Base-by-base conservation (phyloP, 139 green algal genomes). In the Coelastrella sp. region DNA sequence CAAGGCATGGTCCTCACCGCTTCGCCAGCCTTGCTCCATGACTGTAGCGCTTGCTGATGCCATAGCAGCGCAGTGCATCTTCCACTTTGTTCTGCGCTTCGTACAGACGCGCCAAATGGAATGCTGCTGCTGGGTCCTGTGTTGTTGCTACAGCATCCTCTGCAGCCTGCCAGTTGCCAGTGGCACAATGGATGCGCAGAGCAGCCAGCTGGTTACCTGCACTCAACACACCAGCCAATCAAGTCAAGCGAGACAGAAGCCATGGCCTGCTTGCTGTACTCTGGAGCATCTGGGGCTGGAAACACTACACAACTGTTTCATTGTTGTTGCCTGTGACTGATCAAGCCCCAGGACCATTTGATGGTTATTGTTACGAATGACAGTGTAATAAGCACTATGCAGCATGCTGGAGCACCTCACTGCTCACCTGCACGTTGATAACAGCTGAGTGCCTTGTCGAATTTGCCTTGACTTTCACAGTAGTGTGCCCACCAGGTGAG, bases 401-500 rank as follows among this genome's bases (percentile, higher is more conserved):
- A 70, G 63, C 63, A 70, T 14, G 1, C 17, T 11, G 70, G 15
- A 35, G 70, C 20, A 19, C 70, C 20, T 25, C n/a, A 19, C 70
- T 59, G 24, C 74, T 25, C 78, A 93, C 91, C 87, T 85, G 93
- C 92, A 25, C 89, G 86, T 56, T 96, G 89, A 91, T 97, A 97
- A 78, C 85, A 92, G 85, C 87, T 60, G 25, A 96, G 92, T 19
- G 96, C 96, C 74, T 93, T 93, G 27, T 92, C 92, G 17, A 95
- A 91, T 63, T 97, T 93, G 58, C 94, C 93, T 35, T 87, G 76
- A 59, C 84, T 94, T 90, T 97, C 96, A 68, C 93, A 95, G 91
- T 96, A 97, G n/a, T 91, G 91, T 66, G 92, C 96, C 96, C 96
- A 98, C 96, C 96, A 97, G 83, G 92, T 87, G 66, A 91, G 89